phyloP scores from a whole-genome alignment of 2,329 filamentous ascomycete species.

The Pseudogymnoascus sp. region DNA sequence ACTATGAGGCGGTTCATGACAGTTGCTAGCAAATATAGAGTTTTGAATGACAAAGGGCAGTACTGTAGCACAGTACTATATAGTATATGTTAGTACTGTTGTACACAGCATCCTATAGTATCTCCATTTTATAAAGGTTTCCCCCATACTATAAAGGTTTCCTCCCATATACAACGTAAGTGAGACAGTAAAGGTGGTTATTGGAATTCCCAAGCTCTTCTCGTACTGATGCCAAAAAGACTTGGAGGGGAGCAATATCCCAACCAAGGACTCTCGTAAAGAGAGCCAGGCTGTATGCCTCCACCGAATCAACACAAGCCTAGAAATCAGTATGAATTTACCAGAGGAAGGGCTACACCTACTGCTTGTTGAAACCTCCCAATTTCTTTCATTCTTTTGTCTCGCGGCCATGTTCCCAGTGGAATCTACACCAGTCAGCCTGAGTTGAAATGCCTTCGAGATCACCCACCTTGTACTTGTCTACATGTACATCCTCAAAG shows the following conservation, averaged over 20 bases:
- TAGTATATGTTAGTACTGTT: no score
- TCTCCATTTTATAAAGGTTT: not conserved
- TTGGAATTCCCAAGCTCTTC: not conserved
- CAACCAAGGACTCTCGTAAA: constrained; percentile 10
- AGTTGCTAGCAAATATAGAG: no score
- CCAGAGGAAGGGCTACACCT: not conserved
- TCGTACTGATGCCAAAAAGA: not conserved
- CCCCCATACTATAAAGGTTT: not conserved
- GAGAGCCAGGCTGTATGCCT: not conserved
- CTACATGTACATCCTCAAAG: constrained; percentile 25
- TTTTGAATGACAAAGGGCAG: not conserved
- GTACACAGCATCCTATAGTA: not conserved
- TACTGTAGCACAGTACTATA: no score
- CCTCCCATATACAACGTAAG: not conserved
- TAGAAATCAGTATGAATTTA: not conserved
- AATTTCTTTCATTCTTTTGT: not conserved
- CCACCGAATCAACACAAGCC: constrained; percentile 4
- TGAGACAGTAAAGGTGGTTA: not conserved
- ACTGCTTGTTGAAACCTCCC: not conserved
- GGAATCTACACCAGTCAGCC: not conserved
- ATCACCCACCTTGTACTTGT: constrained; percentile 9
- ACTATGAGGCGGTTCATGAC: no score
- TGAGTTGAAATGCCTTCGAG: not conserved
- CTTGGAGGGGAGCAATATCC: not conserved
- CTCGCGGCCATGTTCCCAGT: not conserved